Conservation (phyloP, 345 rosid genomes). For the Carallia pectinifolia region DNA sequence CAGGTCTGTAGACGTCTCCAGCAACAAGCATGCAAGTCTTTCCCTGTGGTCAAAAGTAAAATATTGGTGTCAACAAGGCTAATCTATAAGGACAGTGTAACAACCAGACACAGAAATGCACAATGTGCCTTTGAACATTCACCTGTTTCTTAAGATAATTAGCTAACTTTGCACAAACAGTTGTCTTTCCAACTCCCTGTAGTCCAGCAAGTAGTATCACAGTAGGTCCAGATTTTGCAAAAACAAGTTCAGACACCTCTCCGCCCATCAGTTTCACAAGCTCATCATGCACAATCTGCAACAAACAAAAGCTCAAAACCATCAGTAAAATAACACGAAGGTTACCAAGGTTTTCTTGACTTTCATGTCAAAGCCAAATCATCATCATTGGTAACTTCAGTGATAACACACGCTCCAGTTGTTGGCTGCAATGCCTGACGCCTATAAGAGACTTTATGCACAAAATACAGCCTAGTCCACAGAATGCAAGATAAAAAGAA, state of each 20-base stretch:
- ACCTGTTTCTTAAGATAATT: slow-evolving; percentile 93
- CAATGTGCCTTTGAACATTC: slow-evolving; percentile 2
- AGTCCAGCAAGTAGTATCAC: slow-evolving; percentile 91
- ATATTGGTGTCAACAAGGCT: slow-evolving; percentile 14
- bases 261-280: slow-evolving; percentile 98
- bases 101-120: not conserved
- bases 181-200: slow-evolving; percentile 98
- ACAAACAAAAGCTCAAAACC: slow-evolving; percentile 11
- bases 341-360: not conserved
- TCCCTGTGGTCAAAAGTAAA: slow-evolving; percentile 46
- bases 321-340: not conserved
- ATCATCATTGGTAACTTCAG: not conserved
- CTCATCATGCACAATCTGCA: slow-evolving; percentile 82
- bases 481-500: not conserved
- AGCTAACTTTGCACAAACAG: slow-evolving; percentile 92
- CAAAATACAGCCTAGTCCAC: not conserved
- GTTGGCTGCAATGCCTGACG: not conserved
- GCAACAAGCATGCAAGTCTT: slow-evolving; percentile 95
- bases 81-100: not conserved
- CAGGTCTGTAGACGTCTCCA: slow-evolving; percentile 98
- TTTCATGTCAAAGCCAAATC: not conserved
- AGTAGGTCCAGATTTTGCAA: slow-evolving; percentile 78
- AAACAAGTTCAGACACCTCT: slow-evolving; percentile 85
- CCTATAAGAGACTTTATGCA: not conserved
- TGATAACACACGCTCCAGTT: not conserved